phyloP scores from a whole-genome alignment of 495 filamentous ascomycete species.

The Arthonia radiata region DNA sequence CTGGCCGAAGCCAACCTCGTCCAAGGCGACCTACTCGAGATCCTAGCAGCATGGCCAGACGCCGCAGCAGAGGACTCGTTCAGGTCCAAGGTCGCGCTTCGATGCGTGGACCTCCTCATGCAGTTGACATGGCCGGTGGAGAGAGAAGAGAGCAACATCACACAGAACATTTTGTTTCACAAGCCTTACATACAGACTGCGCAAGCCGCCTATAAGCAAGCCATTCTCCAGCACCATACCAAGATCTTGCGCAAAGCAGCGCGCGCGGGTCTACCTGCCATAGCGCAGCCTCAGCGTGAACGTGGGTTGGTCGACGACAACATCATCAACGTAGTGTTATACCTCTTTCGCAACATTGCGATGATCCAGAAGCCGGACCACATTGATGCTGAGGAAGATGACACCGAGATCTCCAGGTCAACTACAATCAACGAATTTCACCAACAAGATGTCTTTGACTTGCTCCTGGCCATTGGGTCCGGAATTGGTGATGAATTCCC shows the following conservation, averaged over 20 bases:
- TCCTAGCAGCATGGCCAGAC: constrained; percentile 56
- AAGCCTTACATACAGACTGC: constrained; percentile 67
- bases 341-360: constrained; percentile 67
- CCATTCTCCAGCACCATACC: constrained; percentile 59
- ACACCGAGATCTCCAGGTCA: constrained; percentile 47
- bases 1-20: constrained; percentile 84
- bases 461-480: constrained; percentile 64
- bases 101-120: constrained; percentile 78
- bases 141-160: constrained; percentile 53
- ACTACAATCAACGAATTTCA: constrained; percentile 71
- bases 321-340: constrained; percentile 77
- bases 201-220: constrained; percentile 71
- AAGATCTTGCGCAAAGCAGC: constrained; percentile 55
- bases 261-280: constrained; percentile 62
- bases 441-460: constrained; percentile 67
- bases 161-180: constrained; percentile 77
- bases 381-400: constrained; percentile 43
- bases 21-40: constrained; percentile 68
- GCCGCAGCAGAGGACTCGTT: constrained; percentile 38
- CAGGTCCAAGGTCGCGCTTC: constrained; percentile 57
- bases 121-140: constrained; percentile 90
- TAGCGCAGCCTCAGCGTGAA: constrained; percentile 54
- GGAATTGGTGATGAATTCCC: constrained; percentile 84
- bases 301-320: constrained; percentile 62
- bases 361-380: constrained; percentile 48